These are phyloP conservation scores for Saccharomyces eubayanus DNA, from an alignment of 805 yeast species.

Conservation along the genomic window DNA sequence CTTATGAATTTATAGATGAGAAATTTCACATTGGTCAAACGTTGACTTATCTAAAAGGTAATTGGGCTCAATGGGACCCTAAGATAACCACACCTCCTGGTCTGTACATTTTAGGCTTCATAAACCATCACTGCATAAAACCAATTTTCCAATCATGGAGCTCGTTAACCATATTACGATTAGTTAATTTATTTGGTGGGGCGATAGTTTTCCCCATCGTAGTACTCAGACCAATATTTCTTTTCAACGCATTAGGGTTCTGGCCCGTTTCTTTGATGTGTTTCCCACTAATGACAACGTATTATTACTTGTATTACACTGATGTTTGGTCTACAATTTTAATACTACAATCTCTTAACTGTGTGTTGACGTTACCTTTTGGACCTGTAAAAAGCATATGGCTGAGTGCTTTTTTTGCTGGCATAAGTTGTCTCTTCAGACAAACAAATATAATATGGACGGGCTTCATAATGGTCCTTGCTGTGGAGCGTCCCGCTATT, in stretches of 20 bases:
- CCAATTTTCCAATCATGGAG: conserved; percentile 20
- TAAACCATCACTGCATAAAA: conserved; percentile 25
- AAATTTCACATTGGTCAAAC: conserved; percentile 81
- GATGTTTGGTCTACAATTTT: conserved; percentile 86
- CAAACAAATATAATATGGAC: conserved; percentile 92
- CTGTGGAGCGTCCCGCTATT: conserved; percentile 44
- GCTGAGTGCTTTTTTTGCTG: conserved; percentile 48
- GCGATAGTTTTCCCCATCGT: conserved; percentile 43
- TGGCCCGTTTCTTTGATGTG: conserved; percentile 39
- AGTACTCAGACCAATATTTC: conserved; percentile 34
- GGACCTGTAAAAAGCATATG: conserved; percentile 31
- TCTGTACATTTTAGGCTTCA: conserved; percentile 46
- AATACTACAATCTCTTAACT: conserved; percentile 46
- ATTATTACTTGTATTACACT: conserved; percentile 75
- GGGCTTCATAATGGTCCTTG: conserved; percentile 46
- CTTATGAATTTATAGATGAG: conserved; percentile 48
- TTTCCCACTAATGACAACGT: conserved; percentile 67
- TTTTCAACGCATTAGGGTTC: conserved; percentile 36
- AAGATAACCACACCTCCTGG: conserved; percentile 98
- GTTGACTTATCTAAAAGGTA: conserved; percentile 50
- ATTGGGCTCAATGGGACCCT: conserved; percentile 67
- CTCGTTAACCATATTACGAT: conserved; percentile 38
- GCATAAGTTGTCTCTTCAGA: conserved; percentile 62
- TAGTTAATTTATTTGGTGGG: conserved; percentile 63
- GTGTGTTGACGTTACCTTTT: conserved; percentile 36